Evolutionary conservation across 225 moss, liverwort and hornwort species (phyloP), one percentile per base, ranked within the genome.

Genomic region (Physcomitrellopsis africana): DNA sequence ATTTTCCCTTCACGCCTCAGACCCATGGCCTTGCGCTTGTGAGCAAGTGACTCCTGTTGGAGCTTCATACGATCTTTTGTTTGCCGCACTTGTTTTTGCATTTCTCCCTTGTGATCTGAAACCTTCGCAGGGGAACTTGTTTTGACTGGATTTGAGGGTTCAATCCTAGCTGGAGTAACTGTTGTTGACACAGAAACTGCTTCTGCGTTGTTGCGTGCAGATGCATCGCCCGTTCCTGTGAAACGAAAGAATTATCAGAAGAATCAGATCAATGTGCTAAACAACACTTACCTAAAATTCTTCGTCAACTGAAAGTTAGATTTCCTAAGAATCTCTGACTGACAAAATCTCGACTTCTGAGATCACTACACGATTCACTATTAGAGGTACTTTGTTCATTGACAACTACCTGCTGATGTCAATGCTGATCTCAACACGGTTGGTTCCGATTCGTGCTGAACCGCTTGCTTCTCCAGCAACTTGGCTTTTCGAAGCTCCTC

Each of bases 41-140:
- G 99, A 24, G 92, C 99, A 11, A 99, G 87, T 17, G 99, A 95
- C 81, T 95, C 95, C 75, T 93, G 95, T 72, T 99, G 99, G 32
- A 99, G 88, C 80, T 93, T 99, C 92, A 89, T 95, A 47, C 99
- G 93, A 77, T 99, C 99, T 83, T 99, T 95, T 8, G 93, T 92
- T 83, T 95, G 99, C 56, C 95, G 87, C 71, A 91, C 83, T 74
- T 95, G 93, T 62, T 88, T 92, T 67, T 93, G 90, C 80, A 85
- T 74, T 79, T 93, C 86, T 58, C 89, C 93, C 77, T 95, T 99
- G 89, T 92, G 94, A 51, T 86, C 87, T 26, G 78, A 83, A 52
- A 54, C 76, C 74, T 89, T 86, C 8, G 68, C 29, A 51, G 82
- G 72, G 10, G 80, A 76, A 56, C 73, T 86, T 61, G 80, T 76